Conservation (phyloP, 2,329 filamentous ascomycete species). For the Helicocarpus griseus region DNA sequence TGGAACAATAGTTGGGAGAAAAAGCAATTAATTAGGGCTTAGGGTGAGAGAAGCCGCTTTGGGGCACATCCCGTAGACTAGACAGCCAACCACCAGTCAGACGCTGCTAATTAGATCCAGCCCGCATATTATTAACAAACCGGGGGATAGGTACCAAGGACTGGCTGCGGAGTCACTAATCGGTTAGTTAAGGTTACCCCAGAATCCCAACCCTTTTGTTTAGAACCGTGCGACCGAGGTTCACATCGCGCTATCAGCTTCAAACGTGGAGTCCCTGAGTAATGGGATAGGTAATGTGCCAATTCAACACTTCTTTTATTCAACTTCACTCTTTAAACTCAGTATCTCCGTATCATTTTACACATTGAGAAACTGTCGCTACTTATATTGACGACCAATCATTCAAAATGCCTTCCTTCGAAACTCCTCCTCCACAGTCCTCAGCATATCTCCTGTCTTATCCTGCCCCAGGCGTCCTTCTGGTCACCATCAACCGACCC, state of each 20-base stretch:
- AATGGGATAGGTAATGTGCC: background rate
- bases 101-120: no score
- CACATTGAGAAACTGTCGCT: background rate
- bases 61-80: no score
- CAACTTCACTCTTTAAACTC: background rate
- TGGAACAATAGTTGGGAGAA: no score
- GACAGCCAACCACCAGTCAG: no score
- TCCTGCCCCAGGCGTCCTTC: conserved; percentile 32
- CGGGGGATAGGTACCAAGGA: no score
- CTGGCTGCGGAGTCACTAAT: no score
- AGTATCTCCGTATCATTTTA: background rate
- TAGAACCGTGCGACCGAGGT: background rate
- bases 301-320: background rate
- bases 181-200: no score
- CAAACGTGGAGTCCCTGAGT: background rate
- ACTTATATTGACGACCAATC: background rate
- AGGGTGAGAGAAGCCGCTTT: no score
- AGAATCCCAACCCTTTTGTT: background rate
- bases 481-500: conserved; percentile 36
- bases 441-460: conserved; percentile 24
- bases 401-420: conserved; percentile 1
- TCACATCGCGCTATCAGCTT: background rate
- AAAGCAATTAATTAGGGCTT: no score
- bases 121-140: no score
- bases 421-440: conserved; percentile 9